Evolutionary conservation across 2,329 filamentous ascomycete species (phyloP), one percentile per base, ranked within the genome.

Genomic region (Raffaelea arxii): DNA sequence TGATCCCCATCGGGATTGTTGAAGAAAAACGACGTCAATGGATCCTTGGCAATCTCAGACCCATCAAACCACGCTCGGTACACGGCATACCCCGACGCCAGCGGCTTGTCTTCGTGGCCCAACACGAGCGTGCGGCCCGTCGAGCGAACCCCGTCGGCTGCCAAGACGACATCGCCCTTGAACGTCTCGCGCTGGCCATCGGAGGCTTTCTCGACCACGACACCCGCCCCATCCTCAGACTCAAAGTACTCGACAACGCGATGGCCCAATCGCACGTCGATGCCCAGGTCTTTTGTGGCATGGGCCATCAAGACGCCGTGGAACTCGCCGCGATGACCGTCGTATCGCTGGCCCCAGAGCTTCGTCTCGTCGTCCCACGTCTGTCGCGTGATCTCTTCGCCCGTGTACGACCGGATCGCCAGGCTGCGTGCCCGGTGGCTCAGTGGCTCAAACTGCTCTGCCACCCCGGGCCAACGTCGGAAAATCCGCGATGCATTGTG

Each of bases 401-500:
- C 53, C 25, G 47, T 21, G 14, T 40, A 52, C 21, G 53, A 51
- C n/a, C 43, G 45, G 30, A 54, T 41, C 44, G 44, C 37, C 30
- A 53, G 40, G 21, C 44, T 59, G 18, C 66, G 62, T 21, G 72
- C 59, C 2, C 64, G 62, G 49, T 69, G 74, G 52, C 71, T 72
- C 24, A 80, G 65, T 1, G 65, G 62, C 41, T 71, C 66, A 48
- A 79, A 63, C 57, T 66, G 59, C 25, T 67, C 67, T 7, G 65
- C 64, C 5, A 79, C 66, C 16, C 67, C 65, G 16, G 73, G 70
- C 53, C 53, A 55, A n/a, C 50, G 49, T 4, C 37, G 25, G 54
- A 80, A 78, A 52, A 82, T 78, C 30, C 77, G 71, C 2, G 75
- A 75, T 12, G 68, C 73, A 53, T 82, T 82, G 41, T 75, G 68